phyloP scores from a whole-genome alignment of 2,329 filamentous ascomycete species.

The Neurospora crassa region DNA sequence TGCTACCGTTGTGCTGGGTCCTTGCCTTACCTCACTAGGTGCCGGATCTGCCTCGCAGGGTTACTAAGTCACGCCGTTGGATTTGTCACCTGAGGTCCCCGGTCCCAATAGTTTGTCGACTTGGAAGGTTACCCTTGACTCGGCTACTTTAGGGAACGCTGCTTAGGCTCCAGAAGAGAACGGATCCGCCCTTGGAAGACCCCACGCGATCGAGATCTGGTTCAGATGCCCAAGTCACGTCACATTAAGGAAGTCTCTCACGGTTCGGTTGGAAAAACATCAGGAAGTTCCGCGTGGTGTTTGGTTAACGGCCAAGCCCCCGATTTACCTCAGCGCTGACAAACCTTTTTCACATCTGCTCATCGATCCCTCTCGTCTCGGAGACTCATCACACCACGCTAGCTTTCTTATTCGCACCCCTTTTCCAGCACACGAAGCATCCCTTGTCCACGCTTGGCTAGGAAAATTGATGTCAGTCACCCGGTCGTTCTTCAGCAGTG shows the following conservation, averaged over 20 bases:
- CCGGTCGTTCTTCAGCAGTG: neutral
- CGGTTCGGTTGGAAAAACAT: neutral
- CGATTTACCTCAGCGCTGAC: neutral
- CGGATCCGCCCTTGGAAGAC: neutral
- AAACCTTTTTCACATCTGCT: neutral
- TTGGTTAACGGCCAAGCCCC: neutral
- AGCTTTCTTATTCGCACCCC: neutral
- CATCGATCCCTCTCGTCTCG: neutral
- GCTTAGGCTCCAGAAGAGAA: neutral
- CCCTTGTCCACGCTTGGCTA: neutral
- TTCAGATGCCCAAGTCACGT: neutral
- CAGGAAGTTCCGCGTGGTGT: neutral
- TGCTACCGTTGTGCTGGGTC: neutral
- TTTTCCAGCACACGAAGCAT: neutral
- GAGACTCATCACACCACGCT: neutral
- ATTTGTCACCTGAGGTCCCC: neutral
- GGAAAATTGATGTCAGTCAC: neutral
- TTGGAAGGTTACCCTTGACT: neutral
- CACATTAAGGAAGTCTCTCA: neutral
- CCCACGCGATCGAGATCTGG: neutral
- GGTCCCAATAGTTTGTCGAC: neutral
- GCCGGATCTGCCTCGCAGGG: neutral
- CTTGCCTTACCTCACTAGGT: neutral
- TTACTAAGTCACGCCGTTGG: neutral
- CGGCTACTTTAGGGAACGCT: neutral